Evolutionary conservation across 1,139 yeast genomes (phyloP), one percentile per base, ranked within the genome.

Genomic region (Saccharomycopsis phalli): DNA sequence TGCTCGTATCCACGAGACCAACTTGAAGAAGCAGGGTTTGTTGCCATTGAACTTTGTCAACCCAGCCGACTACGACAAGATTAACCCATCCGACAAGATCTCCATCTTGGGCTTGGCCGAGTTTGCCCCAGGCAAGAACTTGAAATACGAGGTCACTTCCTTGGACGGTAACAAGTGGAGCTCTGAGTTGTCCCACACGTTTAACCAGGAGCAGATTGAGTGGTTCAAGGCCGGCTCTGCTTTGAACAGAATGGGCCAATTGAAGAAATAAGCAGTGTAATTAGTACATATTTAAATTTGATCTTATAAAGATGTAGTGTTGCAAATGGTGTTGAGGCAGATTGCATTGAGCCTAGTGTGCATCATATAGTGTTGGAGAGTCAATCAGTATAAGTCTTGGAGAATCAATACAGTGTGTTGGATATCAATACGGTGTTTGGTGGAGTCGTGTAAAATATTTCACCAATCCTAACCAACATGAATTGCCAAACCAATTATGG

Each of bases 161-260:
- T 72, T 78, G 70, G 67, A 79, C 50, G 95, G 95, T 60, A 64
- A 60, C 45, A 68, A 86, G 50, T 88, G 95, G 95, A 81, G 79
- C 58, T 70, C 91, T 59, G 79, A 76, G 69, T 81, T 88, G 65
- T 74, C 94, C 49, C 98, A 91, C 76, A 91, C 98, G 52, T 91
- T 83, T 76, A 91, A 91, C 75, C 51, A 62, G 50, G 96, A 91
- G 71, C 98, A 91, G 76, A 81, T 91, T 62, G 96, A 86, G 64
- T 91, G 98, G 98, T 91, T 91, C 84, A 88, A 83, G 77, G 76
- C 82, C 59, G 98, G 98, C 74, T 87, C 96, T 57, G 98, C 98
- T 63, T 80, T 91, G 71, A 91, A 91, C 83, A 84, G 81, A 76
- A 88, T 91, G 94, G 49, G 43, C 28, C 45, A 38, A 31, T 22